Conservation (phyloP, 2,329 filamentous ascomycete genomes). For the Exophiala dermatitidis region DNA sequence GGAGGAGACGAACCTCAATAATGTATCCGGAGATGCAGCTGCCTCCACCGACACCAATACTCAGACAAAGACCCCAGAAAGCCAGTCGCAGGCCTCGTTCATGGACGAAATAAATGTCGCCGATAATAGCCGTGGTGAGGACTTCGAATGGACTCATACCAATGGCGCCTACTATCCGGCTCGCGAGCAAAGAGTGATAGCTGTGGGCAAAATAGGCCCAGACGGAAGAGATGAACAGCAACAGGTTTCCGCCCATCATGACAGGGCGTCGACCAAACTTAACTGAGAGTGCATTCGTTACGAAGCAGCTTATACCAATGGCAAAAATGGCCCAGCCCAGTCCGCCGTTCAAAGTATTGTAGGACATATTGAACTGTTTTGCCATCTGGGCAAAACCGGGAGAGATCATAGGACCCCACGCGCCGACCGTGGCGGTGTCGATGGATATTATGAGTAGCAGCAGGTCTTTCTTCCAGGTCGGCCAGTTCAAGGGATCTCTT, state of each 20-base stretch:
- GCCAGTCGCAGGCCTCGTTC: conserved; percentile 37
- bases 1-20: conserved; percentile 34
- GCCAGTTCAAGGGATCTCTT: conserved; percentile 31
- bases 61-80: conserved; percentile 36
- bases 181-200: conserved; percentile 23
- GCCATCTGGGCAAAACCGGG: conserved; percentile 33
- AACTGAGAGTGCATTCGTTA: conserved; percentile 22
- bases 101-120: conserved; percentile 42
- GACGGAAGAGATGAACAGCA: conserved; percentile 22
- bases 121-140: conserved; percentile 33
- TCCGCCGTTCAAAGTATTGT: conserved; percentile 32
- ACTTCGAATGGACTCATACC: conserved; percentile 26
- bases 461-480: conserved; percentile 35
- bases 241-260: conserved; percentile 19
- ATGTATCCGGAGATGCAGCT: conserved; percentile 33
- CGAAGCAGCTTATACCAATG: conserved; percentile 29
- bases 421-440: conserved; percentile 34
- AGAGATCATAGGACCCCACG: conserved; percentile 34
- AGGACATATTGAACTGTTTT: conserved; percentile 30
- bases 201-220: conserved; percentile 24
- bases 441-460: conserved; percentile 36
- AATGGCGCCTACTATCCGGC: conserved; percentile 22
- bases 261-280: conserved; percentile 24
- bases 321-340: conserved; percentile 32
- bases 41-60: conserved; percentile 36